A percentile compares a stretch with the other conserved stretches of the same genome.
These are phyloP conservation scores for Hyaloscypha hepaticicola DNA, from an alignment of 495 filamentous ascomycete genomes.

Conservation along the genomic window DNA sequence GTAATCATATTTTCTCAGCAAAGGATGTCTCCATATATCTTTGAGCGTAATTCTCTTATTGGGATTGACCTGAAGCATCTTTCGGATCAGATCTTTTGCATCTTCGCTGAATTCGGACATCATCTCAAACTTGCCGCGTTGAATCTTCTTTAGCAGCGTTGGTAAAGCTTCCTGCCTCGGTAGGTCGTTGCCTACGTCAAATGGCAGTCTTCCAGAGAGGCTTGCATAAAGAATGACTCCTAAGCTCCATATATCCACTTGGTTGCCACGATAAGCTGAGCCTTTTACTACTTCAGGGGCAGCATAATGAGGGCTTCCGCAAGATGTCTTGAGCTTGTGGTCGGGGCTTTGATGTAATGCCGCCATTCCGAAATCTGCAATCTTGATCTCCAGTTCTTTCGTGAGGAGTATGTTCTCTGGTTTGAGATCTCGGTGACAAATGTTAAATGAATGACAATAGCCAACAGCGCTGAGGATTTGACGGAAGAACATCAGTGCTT, in stretches of 20 bases:
- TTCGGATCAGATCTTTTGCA: slow-evolving; percentile 73
- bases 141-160: slow-evolving; percentile 63
- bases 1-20: slow-evolving; percentile 77
- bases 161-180: slow-evolving; percentile 39
- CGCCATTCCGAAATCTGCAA: slow-evolving; percentile 98
- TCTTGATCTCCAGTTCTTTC: slow-evolving; percentile 68
- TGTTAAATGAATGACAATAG: slow-evolving; percentile 89
- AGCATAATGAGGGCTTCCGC: slow-evolving; percentile 94
- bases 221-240: slow-evolving; percentile 87
- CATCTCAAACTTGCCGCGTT: slow-evolving; percentile 69
- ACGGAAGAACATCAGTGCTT: slow-evolving; percentile 81
- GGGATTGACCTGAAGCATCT: slow-evolving; percentile 74
- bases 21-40: slow-evolving; percentile 79
- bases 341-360: slow-evolving; percentile 75
- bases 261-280: slow-evolving; percentile 72
- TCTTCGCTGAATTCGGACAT: slow-evolving; percentile 64
- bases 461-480: slow-evolving; percentile 91
- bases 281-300: slow-evolving; percentile 84
- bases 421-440: slow-evolving; percentile 95
- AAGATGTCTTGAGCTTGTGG: slow-evolving; percentile 78
- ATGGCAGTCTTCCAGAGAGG: slow-evolving; percentile 77
- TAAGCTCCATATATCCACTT: slow-evolving; percentile 91
- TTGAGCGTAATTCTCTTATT: slow-evolving; percentile 71
- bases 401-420: slow-evolving; percentile 95
- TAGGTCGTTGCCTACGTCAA: slow-evolving; percentile 57